Evolutionary conservation across 2,329 filamentous ascomycete species (phyloP), one percentile per base, ranked within the genome.

Genomic region (Scedosporium dehoogii): DNA sequence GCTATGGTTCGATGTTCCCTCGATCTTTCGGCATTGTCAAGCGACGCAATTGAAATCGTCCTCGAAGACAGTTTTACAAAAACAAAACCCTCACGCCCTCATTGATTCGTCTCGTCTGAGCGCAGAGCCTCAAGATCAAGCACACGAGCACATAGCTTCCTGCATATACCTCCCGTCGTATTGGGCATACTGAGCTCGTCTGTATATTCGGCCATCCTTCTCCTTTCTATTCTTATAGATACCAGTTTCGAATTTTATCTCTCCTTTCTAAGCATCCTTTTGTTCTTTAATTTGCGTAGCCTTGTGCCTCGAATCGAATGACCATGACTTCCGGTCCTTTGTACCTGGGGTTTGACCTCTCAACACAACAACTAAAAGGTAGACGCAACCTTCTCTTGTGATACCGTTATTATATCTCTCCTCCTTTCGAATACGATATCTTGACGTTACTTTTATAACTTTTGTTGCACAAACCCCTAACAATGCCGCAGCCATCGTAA

Each of bases 311-410:
- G 51, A 58, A n/a, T 10, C n/a, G 21, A 41, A 41, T 41, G 33
- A 64, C 48, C 60, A 75, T 76, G 74, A 70, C 67, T 63, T 68
- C 72, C 48, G 51, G 58, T 14, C 61, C 63, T 29, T 79, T 96
- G 65, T 96, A 96, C 72, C 81, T 96, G 70, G 94, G 94, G 64
- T 92, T 97, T 74, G 94, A 99, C 77, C 87, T 97, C 64, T 97
- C 92, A 53, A 97, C 94, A 63, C 94, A 97, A 75, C 93, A 97
- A 74, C 83, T 97, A 63, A 97, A 99, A 83, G 92, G 91, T 86
- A 74, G 66, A 27, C 14, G 55, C 44, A 18, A 14, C 29, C 46
- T 53, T 38, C 16, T 5, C n/a, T 38, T 55, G 25, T 48, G 21
- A 23, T 51, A 6, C 27, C 27, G n/a, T 42, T 3, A 46, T 38